A percentile compares a stretch with the other conserved stretches of the same genome.
These are phyloP conservation scores for Boletus coccyginus DNA, from an alignment of 768 basidiomycete genomes.

Conservation along the genomic window DNA sequence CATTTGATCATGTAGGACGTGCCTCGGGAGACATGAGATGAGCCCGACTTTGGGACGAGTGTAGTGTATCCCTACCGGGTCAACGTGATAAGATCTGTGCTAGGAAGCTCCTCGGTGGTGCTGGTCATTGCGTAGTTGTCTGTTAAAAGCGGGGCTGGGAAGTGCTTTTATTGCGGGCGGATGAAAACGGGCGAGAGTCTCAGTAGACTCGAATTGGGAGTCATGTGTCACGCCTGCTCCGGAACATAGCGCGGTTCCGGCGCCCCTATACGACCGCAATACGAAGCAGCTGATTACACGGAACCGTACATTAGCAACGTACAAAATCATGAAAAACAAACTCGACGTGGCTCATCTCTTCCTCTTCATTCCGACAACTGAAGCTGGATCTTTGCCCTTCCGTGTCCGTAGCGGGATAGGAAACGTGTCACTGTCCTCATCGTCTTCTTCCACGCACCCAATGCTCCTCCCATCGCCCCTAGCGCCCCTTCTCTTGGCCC, in stretches of 20 bases:
- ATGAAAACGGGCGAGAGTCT: slow-evolving; percentile 18
- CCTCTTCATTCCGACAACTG: slow-evolving; percentile 53
- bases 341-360: slow-evolving; percentile 50
- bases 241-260: slow-evolving; percentile 11
- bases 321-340: slow-evolving; percentile 1
- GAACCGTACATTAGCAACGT: slow-evolving; percentile 16
- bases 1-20: slow-evolving; percentile 85
- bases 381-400: slow-evolving; percentile 54
- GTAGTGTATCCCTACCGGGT: slow-evolving; percentile 60
- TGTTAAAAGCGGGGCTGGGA: neutral
- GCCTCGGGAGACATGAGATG: slow-evolving; percentile 42
- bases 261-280: neutral
- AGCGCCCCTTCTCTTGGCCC: neutral
- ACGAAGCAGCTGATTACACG: slow-evolving; percentile 14
- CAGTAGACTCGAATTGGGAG: neutral
- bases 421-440: slow-evolving; percentile 69
- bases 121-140: slow-evolving; percentile 25
- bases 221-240: slow-evolving; percentile 23
- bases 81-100: slow-evolving; percentile 88
- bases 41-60: neutral
- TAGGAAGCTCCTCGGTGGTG: slow-evolving; percentile 58
- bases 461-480: slow-evolving; percentile 14
- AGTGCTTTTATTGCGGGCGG: slow-evolving; percentile 6
- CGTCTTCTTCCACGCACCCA: slow-evolving; percentile 48
- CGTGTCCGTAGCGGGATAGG: slow-evolving; percentile 69